These are phyloP conservation scores for Trypanosoma theileri DNA, from an alignment of 208 protist genomes.

Conservation along the genomic window DNA sequence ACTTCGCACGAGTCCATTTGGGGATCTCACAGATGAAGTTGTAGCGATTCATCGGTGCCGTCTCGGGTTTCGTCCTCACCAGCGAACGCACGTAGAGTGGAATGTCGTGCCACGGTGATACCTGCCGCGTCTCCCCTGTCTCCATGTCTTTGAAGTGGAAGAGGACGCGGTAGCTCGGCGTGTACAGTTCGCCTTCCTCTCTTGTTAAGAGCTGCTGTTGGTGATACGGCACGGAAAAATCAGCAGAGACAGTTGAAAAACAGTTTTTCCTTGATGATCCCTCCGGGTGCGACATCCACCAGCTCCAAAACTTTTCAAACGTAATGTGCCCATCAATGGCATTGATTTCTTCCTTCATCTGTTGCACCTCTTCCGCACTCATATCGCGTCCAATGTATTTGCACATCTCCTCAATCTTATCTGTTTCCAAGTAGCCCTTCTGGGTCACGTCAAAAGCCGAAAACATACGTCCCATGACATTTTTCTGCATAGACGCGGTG, in stretches of 20 bases:
- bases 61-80: conserved; percentile 84
- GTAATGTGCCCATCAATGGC: conserved; percentile 51
- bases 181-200: conserved; percentile 86
- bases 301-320: conserved; percentile 87
- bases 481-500: conserved; percentile 58
- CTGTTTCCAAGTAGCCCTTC: conserved; percentile 58
- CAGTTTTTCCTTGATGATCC: conserved; percentile 39
- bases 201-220: conserved; percentile 88
- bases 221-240: conserved; percentile 88
- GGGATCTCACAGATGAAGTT: conserved; percentile 95
- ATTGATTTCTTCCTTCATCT: conserved; percentile 66
- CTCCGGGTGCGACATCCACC: conserved; percentile 72
- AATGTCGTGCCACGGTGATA: conserved; percentile 93
- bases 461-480: conserved; percentile 90
- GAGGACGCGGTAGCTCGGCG: conserved; percentile 89
- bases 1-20: conserved; percentile 95
- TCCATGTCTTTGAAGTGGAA: conserved; percentile 91
- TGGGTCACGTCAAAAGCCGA: conserved; percentile 86
- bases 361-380: conserved; percentile 36
- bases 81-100: conserved; percentile 84
- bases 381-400: conserved; percentile 67
- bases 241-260: conserved; percentile 84
- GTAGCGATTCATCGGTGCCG: conserved; percentile 82
- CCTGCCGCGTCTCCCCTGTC: conserved; percentile 62
- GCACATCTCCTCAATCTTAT: conserved; percentile 79